phyloP scores from a whole-genome alignment of 805 yeast genomes.

The Pichia scutulata region DNA sequence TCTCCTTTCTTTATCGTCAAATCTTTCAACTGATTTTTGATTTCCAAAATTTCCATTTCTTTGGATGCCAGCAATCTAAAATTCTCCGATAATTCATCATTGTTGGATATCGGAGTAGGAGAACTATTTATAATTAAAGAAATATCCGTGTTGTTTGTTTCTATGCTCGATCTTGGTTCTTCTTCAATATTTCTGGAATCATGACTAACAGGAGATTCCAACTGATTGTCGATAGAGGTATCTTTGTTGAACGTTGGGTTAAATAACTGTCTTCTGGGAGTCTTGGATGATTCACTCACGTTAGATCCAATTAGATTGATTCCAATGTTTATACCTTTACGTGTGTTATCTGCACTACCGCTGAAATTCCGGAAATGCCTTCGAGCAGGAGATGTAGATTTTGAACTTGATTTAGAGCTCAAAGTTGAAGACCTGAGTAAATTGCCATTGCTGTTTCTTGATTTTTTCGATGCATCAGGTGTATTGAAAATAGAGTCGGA shows the following conservation, averaged over 20 bases:
- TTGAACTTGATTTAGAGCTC: slow-evolving; percentile 8
- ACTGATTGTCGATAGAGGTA: not conserved
- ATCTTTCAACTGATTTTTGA: slow-evolving; percentile 47
- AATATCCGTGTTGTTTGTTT: slow-evolving; percentile 1
- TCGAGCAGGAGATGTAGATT: slow-evolving; percentile 13
- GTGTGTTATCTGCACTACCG: slow-evolving; percentile 11
- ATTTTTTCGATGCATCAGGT: not conserved
- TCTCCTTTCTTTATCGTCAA: slow-evolving; percentile 33
- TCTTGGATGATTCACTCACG: not conserved
- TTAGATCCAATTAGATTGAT: slow-evolving; percentile 20
- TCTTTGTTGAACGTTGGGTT: not conserved
- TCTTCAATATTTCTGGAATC: not conserved
- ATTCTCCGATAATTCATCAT: slow-evolving; percentile 37
- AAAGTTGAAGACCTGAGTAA: slow-evolving; percentile 13
- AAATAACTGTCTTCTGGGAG: slow-evolving; percentile 7
- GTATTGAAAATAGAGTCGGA: not conserved
- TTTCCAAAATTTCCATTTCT: slow-evolving; percentile 60
- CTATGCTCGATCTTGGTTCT: slow-evolving; percentile 3
- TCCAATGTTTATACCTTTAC: slow-evolving; percentile 27
- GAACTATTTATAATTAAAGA: not conserved
- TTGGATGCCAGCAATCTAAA: slow-evolving; percentile 56
- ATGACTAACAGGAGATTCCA: slow-evolving; percentile 1
- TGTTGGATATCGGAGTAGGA: not conserved
- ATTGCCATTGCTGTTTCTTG: slow-evolving; percentile 1
- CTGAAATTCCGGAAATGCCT: slow-evolving; percentile 20